Percentiles rank a stretch among this genome's conserved stretches.
Evolutionary conservation across 2,329 filamentous ascomycete genomes (phyloP).

Genomic region (Parastagonospora avenae): DNA sequence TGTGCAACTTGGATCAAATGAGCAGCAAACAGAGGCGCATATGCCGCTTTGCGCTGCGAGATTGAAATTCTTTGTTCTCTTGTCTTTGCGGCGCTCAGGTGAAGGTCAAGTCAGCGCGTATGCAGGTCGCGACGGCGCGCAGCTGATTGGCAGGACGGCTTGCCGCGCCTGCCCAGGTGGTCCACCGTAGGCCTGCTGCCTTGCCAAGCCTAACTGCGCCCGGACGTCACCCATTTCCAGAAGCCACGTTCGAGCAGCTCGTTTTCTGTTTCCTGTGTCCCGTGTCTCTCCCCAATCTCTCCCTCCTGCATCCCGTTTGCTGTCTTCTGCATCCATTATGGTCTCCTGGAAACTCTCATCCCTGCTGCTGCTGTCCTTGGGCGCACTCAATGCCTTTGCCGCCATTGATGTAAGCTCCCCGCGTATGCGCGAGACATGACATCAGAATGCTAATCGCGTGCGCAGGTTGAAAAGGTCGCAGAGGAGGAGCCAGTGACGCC

Average conservation of each 20-base stretch:
- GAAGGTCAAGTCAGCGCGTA: constrained; percentile 2
- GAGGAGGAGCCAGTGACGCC: constrained; percentile 67
- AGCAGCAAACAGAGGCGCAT: constrained; percentile 14
- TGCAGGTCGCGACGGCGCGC: constrained; percentile 2
- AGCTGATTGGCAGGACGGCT: constrained; percentile 7
- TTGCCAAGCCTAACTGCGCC: constrained; percentile 22
- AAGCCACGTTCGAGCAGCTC: constrained; percentile 41
- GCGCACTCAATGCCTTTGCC: constrained; percentile 68
- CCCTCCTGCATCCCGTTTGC: constrained; percentile 15
- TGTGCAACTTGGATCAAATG: background rate
- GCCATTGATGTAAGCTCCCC: constrained; percentile 62
- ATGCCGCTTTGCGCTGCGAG: constrained; percentile 5
- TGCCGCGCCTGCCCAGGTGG: too few species aligned
- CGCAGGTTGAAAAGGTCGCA: constrained; percentile 40
- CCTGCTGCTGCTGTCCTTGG: constrained; percentile 72
- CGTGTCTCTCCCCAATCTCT: constrained; percentile 9
- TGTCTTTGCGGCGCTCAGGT: constrained; percentile 10
- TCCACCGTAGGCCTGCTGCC: too few species aligned
- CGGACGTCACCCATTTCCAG: constrained; percentile 22
- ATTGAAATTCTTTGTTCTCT: constrained; percentile 5
- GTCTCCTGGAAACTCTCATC: constrained; percentile 74
- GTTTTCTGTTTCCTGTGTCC: constrained; percentile 8
- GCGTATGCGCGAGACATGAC: constrained; percentile 37
- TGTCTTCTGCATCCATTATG: constrained; percentile 58
- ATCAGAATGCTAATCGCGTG: constrained; percentile 31